Conservation (phyloP, 1,284 basidiomycete species). For the Butyriboletus appendiculatus region DNA sequence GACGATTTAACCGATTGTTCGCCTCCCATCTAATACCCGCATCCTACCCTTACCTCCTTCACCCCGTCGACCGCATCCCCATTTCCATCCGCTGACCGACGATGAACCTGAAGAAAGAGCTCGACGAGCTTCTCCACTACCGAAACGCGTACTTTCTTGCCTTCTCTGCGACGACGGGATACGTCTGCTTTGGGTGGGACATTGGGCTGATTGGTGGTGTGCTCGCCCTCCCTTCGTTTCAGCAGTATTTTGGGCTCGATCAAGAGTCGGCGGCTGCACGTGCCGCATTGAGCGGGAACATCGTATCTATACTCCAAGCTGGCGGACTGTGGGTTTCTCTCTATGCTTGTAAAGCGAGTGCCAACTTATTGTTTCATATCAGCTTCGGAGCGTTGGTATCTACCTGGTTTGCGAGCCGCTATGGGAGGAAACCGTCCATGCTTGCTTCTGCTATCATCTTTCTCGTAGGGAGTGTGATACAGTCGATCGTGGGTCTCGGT, state of each 20-base stretch:
- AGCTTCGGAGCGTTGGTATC: conserved; percentile 48
- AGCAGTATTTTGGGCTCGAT: conserved; percentile 47
- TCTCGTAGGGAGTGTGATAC: conserved; percentile 54
- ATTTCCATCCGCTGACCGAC: conserved; percentile 1
- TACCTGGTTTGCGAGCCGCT: conserved; percentile 43
- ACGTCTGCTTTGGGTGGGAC: conserved; percentile 42
- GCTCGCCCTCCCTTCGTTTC: conserved; percentile 46
- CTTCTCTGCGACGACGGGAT: conserved; percentile 48
- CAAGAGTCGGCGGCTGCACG: conserved; percentile 35
- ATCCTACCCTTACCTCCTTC: neutral
- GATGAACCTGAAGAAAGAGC: conserved; percentile 27
- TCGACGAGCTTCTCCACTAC: conserved; percentile 35
- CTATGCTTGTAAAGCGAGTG: neutral
- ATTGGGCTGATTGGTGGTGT: conserved; percentile 55
- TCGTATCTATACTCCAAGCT: conserved; percentile 59
- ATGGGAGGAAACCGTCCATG: conserved; percentile 49
- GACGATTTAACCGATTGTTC: neutral
- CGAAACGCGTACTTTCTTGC: conserved; percentile 51
- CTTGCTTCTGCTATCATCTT: conserved; percentile 54
- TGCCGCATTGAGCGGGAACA: conserved; percentile 49
- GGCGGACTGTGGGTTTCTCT: conserved; percentile 53
- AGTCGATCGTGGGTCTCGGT: conserved; percentile 48
- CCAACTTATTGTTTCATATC: neutral
- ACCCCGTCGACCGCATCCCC: neutral
- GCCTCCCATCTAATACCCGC: neutral